Conservation (phyloP, 2,329 filamentous ascomycete species). For the Phyllosticta citriasiana region DNA sequence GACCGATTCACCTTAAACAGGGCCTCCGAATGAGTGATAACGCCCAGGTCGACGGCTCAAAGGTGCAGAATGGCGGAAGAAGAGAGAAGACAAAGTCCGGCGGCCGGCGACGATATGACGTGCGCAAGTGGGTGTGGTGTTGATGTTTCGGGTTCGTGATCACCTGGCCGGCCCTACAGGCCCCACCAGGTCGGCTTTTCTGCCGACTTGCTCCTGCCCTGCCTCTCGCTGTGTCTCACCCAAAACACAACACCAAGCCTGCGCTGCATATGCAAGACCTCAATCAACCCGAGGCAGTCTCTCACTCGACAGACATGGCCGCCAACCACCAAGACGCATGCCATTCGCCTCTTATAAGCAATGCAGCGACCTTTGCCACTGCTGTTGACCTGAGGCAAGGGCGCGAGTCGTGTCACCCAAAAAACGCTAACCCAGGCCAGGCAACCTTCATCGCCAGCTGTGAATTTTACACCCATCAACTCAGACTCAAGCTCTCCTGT, state of each 20-base stretch:
- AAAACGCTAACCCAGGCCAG: not conserved
- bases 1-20: not conserved
- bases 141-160: slow-evolving; percentile 9
- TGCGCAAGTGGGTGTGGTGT: not conserved
- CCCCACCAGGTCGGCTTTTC: not conserved
- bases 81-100: slow-evolving; percentile 4
- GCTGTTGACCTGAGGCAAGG: not conserved
- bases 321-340: not conserved
- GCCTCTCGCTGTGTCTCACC: too few relatives aligned
- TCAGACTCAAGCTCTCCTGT: not conserved
- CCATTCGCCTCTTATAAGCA: not conserved
- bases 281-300: not conserved
- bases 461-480: slow-evolving; percentile 4
- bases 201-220: not conserved
- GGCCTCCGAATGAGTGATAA: not conserved
- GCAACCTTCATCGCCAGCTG: not conserved
- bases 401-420: not conserved
- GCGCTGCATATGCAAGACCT: not conserved
- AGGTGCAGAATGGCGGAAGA: not conserved
- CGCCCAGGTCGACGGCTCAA: not conserved
- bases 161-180: slow-evolving; percentile 2
- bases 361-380: not conserved
- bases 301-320: not conserved
- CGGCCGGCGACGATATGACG: not conserved
- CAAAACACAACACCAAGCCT: not conserved